A percentile compares a stretch with the other conserved stretches of the same genome.
Evolutionary conservation across 2,329 filamentous ascomycete species (phyloP).

Genomic region (Alternaria arbusti): DNA sequence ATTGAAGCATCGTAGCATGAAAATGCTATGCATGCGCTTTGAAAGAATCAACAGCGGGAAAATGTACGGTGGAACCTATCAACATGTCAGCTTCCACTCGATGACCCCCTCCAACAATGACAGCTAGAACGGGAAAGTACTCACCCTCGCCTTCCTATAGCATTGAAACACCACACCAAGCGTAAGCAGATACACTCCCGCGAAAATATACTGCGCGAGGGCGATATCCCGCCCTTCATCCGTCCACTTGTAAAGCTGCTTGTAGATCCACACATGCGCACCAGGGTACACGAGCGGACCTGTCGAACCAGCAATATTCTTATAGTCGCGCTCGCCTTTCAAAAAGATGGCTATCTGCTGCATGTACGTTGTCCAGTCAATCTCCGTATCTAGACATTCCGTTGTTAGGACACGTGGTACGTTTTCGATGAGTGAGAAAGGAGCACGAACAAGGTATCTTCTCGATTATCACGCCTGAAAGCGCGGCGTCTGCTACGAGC

Average conservation of each 20-base stretch:
- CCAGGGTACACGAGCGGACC: constrained; percentile 96
- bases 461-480: constrained; percentile 78
- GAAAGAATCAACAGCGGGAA: constrained; percentile 85
- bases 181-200: constrained; percentile 76
- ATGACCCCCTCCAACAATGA: not conserved
- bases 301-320: constrained; percentile 82
- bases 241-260: constrained; percentile 77
- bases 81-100: not conserved
- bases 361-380: constrained; percentile 98
- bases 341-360: constrained; percentile 83
- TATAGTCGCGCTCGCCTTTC: constrained; percentile 87
- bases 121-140: constrained; percentile 12
- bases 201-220: constrained; percentile 85
- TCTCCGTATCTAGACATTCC: constrained; percentile 78
- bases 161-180: constrained; percentile 80
- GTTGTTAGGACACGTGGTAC: constrained; percentile 28
- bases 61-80: constrained; percentile 81
- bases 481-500: constrained; percentile 70
- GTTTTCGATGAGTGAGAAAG: not conserved
- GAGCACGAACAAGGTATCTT: constrained; percentile 78
- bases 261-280: constrained; percentile 91
- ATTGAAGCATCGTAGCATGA: constrained; percentile 91
- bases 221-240: constrained; percentile 76
- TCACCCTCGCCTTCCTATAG: constrained; percentile 75
- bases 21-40: constrained; percentile 93